Evolutionary conservation across 202 grass and related monocot genomes (phyloP).

Genomic region (Panicum virgatum): DNA sequence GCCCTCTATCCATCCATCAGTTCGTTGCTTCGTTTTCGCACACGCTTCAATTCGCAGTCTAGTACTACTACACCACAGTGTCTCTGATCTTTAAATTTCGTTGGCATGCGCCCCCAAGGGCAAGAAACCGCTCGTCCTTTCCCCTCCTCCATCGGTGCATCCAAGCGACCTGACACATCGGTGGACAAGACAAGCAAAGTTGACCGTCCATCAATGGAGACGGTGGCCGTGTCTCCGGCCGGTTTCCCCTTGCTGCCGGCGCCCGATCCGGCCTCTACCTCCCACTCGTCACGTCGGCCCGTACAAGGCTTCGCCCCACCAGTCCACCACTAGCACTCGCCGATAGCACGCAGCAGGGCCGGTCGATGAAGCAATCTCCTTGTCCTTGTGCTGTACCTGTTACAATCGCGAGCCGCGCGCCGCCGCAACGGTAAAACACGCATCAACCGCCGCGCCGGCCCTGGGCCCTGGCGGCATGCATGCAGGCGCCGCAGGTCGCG

Average conservation of each 20-base stretch:
- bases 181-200: constrained; percentile 12
- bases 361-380: neutral
- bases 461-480: neutral
- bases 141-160: neutral
- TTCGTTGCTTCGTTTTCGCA: neutral
- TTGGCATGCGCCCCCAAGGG: neutral
- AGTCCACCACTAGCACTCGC: neutral
- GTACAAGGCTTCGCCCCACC: neutral
- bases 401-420: neutral
- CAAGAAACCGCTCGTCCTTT: neutral
- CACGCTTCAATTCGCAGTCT: neutral
- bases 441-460: neutral
- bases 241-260: neutral
- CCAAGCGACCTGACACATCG: constrained; percentile 5
- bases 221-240: constrained; percentile 11
- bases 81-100: constrained; percentile 37
- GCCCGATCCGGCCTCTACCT: neutral
- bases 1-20: neutral
- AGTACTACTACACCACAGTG: neutral
- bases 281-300: constrained; percentile 19
- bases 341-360: neutral
- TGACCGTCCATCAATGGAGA: constrained; percentile 41
- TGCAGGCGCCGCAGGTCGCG: neutral
- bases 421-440: constrained; percentile 19
- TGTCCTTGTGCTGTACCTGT: too few species aligned